Evolutionary conservation across 345 rosid genomes (phyloP), one percentile per base, ranked within the genome.

Genomic region (Linum tenue): DNA sequence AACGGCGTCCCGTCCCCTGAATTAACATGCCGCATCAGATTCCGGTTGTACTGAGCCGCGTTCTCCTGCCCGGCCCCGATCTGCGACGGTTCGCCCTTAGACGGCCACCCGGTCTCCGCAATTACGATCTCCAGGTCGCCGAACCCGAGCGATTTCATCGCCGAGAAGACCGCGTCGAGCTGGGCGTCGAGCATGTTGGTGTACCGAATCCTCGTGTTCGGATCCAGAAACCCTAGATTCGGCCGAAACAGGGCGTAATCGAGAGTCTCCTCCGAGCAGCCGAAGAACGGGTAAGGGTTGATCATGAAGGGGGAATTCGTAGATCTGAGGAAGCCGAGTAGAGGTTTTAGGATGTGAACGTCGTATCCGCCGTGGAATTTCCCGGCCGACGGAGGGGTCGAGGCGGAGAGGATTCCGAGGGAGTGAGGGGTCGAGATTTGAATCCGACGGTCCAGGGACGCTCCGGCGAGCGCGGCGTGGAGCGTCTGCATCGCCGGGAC

Each of bases 61-160:
- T 67, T 88, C 5, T 60, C 63, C 0, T 76, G 67, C 40, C 86
- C 83, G 0, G 85, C 90, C 0, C 94, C 87, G 22, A 85, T 56
- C 69, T 92, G 96, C 22, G 70, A 58, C 0, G 40, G 14, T 36
- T 92, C 97, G 7, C 98, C 97, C 36, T 39, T 64, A 0, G 97
- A 90, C 0, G 96, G 97, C 98, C 97, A 90, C 2, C 97, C 98
- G 0, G 96, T 92, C 67, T 92, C 96, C 4, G 90, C 90, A 12
- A 92, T 84, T 1, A 80, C 97, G 37, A 92, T 87, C 71, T 84
- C 97, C 11, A 92, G 56, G 66, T 90, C 97, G 2, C 73, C 17
- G 37, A 82, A 90, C 0, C 90, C 98, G 1, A 88, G 65, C 10
- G 70, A 51, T 65, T 83, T 86, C 81, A 92, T 80, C 9, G 98